Conservation (phyloP, 225 moss, liverwort and hornwort species). For the Asterella californica region DNA sequence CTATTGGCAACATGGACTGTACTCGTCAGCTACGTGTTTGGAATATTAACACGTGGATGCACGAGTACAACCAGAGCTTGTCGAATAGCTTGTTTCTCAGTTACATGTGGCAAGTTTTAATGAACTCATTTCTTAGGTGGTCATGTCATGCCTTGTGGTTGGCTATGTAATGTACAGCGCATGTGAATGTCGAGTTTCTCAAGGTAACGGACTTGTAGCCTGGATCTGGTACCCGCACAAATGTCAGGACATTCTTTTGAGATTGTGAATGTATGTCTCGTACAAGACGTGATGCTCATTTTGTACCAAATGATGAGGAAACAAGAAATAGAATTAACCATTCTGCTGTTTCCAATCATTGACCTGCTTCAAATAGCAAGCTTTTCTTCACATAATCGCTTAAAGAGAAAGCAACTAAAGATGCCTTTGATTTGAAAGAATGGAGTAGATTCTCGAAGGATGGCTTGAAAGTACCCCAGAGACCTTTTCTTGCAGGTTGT, state of each 20-base stretch:
- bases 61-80: not conserved
- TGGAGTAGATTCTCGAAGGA: not conserved
- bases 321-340: constrained; percentile 2
- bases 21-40: not conserved
- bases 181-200: not conserved
- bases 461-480: not conserved
- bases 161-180: not conserved
- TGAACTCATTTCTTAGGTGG: no score
- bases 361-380: not conserved
- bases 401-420: not conserved
- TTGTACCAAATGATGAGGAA: constrained; percentile 7
- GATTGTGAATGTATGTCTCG: not conserved
- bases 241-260: constrained; percentile 7
- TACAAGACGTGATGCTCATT: not conserved
- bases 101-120: not conserved
- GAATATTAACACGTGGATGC: not conserved
- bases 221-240: constrained; percentile 11
- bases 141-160: not conserved
- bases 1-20: not conserved
- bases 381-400: not conserved
- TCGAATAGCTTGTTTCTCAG: not conserved
- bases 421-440: not conserved
- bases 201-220: not conserved
- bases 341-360: constrained; percentile 1
- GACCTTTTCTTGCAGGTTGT: not conserved